Evolutionary conservation across 1,284 basidiomycete genomes (phyloP), one percentile per base, ranked within the genome.

Genomic region (Rhodotorula sp.): DNA sequence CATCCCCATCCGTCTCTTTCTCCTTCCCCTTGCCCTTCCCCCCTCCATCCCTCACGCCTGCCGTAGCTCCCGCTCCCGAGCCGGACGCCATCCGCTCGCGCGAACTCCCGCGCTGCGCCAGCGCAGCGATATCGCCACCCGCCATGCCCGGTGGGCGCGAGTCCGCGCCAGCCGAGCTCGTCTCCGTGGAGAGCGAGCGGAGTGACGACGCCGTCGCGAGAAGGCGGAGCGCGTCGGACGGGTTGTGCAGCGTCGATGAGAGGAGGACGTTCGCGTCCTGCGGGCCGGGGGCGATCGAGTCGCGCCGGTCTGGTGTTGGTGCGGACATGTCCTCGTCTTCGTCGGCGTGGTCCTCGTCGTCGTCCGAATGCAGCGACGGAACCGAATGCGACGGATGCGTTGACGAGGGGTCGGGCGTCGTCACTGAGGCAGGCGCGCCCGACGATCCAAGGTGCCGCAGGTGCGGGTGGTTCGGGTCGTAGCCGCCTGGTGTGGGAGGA

Each of bases 161-260:
- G 19, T 54, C 53, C 6, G 53, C 21, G 6, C 29, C 53, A 9
- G 32, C 19, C 17, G 53, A 54, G 8, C 21, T 17, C 53, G 32
- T 34, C 6, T 34, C 53, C 2, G 25, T n/a, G 39, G 39, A 58
- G 17, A 29, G 57, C 22, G 72, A 64, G 3, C 72, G 61, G 3
- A 72, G 55, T 4, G 65, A 69, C 29, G 74, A 73, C 1, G 74
- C 74, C 7, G 72, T 74, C 1, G 72, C 72, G 37, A 76, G 72
- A 9, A 76, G 63, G 37, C 59, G 57, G 22, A 76, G 65, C 2
- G 74, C 74, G 70, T 76, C 74, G 15, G 67, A 69, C 1, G 74
- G 74, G 32, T 76, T 76, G 66, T 76, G 74, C 51, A 76, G 50
- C 8, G 71, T 71, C 29, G 69, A 71, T 4, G 72, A 69, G 39